phyloP scores from a whole-genome alignment of 2,329 filamentous ascomycete species.

The Verticillium tricorpus region DNA sequence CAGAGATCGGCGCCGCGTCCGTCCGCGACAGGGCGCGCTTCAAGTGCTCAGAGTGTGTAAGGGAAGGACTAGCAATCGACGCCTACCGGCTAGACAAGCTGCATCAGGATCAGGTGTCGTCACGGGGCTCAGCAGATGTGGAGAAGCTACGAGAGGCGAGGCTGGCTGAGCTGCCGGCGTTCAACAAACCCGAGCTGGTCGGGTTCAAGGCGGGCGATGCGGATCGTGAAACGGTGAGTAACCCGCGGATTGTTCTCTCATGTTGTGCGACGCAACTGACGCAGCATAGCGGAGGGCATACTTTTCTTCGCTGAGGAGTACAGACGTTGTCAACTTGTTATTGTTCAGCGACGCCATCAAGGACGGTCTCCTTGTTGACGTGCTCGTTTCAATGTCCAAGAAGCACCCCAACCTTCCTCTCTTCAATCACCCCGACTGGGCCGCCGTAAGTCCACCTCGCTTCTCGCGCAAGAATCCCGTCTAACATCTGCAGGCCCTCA shows the following conservation, averaged over 20 bases:
- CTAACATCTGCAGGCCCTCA: not conserved
- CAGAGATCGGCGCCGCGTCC: constrained; percentile 8
- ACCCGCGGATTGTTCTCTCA: not conserved
- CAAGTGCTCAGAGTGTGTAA: constrained; percentile 14
- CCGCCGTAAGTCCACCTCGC: constrained; percentile 7
- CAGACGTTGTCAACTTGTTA: constrained; percentile 34
- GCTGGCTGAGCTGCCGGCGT: constrained; percentile 26
- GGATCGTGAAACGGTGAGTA: constrained; percentile 27
- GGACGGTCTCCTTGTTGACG: constrained; percentile 34
- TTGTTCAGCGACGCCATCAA: constrained; percentile 35
- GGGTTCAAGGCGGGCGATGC: constrained; percentile 32
- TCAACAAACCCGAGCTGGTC: constrained; percentile 30
- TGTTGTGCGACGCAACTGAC: not conserved
- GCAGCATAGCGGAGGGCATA: constrained; percentile 30
- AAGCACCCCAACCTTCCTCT: constrained; percentile 37
- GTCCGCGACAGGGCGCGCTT: constrained; percentile 12
- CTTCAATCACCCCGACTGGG: constrained; percentile 37
- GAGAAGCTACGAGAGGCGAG: constrained; percentile 25
- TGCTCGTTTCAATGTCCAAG: constrained; percentile 37
- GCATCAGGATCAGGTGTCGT: not conserved
- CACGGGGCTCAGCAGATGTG: constrained; percentile 12
- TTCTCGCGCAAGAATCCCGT: not conserved
- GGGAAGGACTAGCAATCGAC: not conserved
- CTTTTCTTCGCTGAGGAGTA: constrained; percentile 30
- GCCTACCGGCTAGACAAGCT: not conserved